phyloP scores from a whole-genome alignment of 2,329 filamentous ascomycete genomes.

The Gnomoniopsis smithogilvyi region DNA sequence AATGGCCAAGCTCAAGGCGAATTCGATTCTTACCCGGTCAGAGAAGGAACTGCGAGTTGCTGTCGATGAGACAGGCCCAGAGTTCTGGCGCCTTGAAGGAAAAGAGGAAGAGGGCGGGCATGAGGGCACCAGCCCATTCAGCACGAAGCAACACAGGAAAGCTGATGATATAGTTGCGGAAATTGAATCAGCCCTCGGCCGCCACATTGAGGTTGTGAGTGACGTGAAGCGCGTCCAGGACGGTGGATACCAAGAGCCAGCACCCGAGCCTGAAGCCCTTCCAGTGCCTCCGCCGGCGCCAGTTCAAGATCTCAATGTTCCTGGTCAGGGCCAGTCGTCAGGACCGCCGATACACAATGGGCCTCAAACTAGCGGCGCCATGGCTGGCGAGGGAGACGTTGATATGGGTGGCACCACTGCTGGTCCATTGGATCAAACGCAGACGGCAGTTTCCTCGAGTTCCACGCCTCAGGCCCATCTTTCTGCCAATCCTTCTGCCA shows the following conservation, averaged over 20 bases:
- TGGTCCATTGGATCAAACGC: slow-evolving; percentile 66
- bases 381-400: slow-evolving; percentile 59
- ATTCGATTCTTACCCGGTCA: slow-evolving; percentile 66
- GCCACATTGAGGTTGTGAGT: slow-evolving; percentile 61
- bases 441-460: slow-evolving; percentile 56
- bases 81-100: slow-evolving; percentile 65
- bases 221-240: slow-evolving; percentile 71
- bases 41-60: slow-evolving; percentile 73
- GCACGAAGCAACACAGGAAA: slow-evolving; percentile 46
- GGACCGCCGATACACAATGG: slow-evolving; percentile 52
- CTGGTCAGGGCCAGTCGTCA: slow-evolving; percentile 36
- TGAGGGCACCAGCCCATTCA: slow-evolving; percentile 37
- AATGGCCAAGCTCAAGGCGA: slow-evolving; percentile 70
- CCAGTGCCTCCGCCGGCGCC: slow-evolving; percentile 25
- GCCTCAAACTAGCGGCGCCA: slow-evolving; percentile 53
- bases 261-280: slow-evolving; percentile 39
- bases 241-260: slow-evolving; percentile 68
- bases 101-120: slow-evolving; percentile 44
- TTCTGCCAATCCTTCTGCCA: slow-evolving; percentile 54
- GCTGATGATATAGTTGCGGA: slow-evolving; percentile 73
- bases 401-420: slow-evolving; percentile 64
- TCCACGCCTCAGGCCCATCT: slow-evolving; percentile 60
- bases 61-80: slow-evolving; percentile 55
- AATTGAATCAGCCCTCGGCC: slow-evolving; percentile 69
- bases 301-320: slow-evolving; percentile 18